Conservation (phyloP, 768 basidiomycete genomes). For the Russula griseocarnosa region DNA sequence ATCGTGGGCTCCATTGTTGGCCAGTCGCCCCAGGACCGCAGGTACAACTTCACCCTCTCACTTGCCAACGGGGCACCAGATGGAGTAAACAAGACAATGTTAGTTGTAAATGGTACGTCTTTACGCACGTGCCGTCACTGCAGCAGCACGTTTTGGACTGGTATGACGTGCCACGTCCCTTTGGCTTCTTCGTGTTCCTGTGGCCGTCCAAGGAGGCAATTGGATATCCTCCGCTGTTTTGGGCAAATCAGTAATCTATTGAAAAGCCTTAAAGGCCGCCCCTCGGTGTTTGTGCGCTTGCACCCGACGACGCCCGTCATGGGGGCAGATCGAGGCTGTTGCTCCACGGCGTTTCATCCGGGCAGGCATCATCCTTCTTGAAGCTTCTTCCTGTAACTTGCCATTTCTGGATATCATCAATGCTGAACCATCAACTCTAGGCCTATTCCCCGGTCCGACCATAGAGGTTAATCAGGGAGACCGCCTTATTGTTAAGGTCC, state of each 20-base stretch:
- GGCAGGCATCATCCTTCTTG: background rate
- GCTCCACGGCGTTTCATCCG: background rate
- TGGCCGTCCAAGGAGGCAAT: background rate
- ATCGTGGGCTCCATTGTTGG: slow-evolving; percentile 22
- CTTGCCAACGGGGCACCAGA: slow-evolving; percentile 41
- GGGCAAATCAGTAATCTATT: no score
- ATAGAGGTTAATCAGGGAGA: slow-evolving; percentile 40
- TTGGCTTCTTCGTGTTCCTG: background rate
- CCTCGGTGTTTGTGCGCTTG: background rate
- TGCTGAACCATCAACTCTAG: slow-evolving; percentile 19
- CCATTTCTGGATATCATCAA: background rate
- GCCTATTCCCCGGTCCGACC: slow-evolving; percentile 39
- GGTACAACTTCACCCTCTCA: slow-evolving; percentile 43
- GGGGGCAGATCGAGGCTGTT: background rate
- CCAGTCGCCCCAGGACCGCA: slow-evolving; percentile 39
- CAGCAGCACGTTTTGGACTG: background rate
- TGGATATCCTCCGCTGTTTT: background rate
- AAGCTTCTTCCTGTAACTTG: background rate
- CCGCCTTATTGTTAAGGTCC: slow-evolving; percentile 38
- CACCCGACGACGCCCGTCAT: no score
- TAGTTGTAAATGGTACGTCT: slow-evolving; percentile 45
- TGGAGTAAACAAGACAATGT: slow-evolving; percentile 41
- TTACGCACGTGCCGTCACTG: background rate
- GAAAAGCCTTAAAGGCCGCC: background rate
- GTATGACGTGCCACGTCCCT: background rate